phyloP scores from a whole-genome alignment of 176 grass and related monocot species.

The Triticum timopheevii region DNA sequence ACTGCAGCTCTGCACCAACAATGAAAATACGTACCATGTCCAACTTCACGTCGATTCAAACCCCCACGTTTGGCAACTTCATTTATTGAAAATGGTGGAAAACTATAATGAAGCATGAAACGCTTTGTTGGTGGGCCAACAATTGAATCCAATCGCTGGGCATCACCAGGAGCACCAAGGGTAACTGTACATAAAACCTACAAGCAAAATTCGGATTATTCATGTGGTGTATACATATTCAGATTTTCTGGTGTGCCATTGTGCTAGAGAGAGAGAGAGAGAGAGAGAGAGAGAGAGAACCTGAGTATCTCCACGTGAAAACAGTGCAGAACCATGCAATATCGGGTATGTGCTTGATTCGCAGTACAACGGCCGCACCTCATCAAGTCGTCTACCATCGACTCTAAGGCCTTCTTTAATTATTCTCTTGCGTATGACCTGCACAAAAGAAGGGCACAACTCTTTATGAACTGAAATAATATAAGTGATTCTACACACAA shows the following conservation, averaged over 20 bases:
- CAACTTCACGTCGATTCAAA: conserved; percentile 95
- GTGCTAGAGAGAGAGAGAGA: background rate
- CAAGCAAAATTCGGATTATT: conserved; percentile 22
- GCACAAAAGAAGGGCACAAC: conserved; percentile 19
- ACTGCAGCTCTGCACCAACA: conserved; percentile 21
- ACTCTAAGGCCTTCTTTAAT: conserved; percentile 91
- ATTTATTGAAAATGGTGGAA: conserved; percentile 97
- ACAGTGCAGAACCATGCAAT: conserved; percentile 91
- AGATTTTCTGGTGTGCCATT: background rate
- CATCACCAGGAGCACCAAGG: conserved; percentile 88
- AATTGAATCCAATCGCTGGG: conserved; percentile 89
- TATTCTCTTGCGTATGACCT: conserved; percentile 96
- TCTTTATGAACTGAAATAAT: conserved; percentile 6
- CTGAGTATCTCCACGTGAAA: conserved; percentile 92
- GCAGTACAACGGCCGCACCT: conserved; percentile 90
- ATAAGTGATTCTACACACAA: conserved; percentile 19
- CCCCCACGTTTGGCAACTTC: conserved; percentile 88
- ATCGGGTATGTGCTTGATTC: conserved; percentile 71
- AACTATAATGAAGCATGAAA: conserved; percentile 99
- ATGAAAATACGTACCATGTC: conserved; percentile 62
- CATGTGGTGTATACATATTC: background rate
- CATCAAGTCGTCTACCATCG: conserved; percentile 94
- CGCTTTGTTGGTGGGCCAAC: conserved; percentile 95
- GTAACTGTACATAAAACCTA: conserved; percentile 98
- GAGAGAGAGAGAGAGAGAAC: conserved; percentile 22